These are phyloP conservation scores for Penicillium tannophilum DNA, from an alignment of 495 filamentous ascomycete genomes.

Conservation along the genomic window DNA sequence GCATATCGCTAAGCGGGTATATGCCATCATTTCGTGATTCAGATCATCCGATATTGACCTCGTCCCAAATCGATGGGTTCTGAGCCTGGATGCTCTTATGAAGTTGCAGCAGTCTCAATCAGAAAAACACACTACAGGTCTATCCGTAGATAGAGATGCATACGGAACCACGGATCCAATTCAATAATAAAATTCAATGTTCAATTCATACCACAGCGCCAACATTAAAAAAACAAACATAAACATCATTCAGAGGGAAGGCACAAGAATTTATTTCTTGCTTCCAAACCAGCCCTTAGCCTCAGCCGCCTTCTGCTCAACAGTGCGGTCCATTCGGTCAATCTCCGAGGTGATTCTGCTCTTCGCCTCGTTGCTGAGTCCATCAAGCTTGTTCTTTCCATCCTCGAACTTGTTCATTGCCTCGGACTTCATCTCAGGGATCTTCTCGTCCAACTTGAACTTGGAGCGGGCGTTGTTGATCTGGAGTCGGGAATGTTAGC, in stretches of 20 bases:
- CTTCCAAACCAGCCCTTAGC: slow-evolving; percentile 85
- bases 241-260: background rate
- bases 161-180: background rate
- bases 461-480: slow-evolving; percentile 61
- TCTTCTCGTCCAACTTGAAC: slow-evolving; percentile 58
- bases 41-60: no score
- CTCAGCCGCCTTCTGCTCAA: slow-evolving; percentile 74
- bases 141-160: background rate
- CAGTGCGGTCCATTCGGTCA: slow-evolving; percentile 65
- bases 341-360: slow-evolving; percentile 54
- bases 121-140: background rate
- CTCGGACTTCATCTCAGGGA: slow-evolving; percentile 59
- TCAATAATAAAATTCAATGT: background rate
- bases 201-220: background rate
- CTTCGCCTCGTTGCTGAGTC: slow-evolving; percentile 48
- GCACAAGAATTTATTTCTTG: slow-evolving; percentile 50
- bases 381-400: slow-evolving; percentile 70
- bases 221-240: background rate
- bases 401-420: slow-evolving; percentile 68
- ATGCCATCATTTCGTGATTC: no score
- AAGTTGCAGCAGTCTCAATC: no score
- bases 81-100: no score
- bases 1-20: no score
- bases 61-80: no score
- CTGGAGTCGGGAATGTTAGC: slow-evolving; percentile 41